phyloP scores from a whole-genome alignment of 345 rosid species.

The Salix caprea region DNA sequence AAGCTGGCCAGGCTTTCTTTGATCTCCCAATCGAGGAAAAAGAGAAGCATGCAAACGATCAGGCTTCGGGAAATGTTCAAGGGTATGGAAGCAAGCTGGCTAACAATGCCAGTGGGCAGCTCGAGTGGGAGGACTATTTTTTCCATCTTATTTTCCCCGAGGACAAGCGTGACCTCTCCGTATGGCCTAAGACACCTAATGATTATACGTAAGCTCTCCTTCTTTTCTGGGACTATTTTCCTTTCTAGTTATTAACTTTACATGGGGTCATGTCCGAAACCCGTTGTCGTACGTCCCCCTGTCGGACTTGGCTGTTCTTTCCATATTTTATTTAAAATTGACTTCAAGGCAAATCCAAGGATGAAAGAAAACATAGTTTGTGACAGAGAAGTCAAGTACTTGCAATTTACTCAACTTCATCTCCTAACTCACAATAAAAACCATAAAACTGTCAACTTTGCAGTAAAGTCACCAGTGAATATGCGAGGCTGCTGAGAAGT shows the following conservation, averaged over 20 bases:
- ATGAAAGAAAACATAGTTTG: neutral
- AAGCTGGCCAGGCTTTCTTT: conserved; percentile 60
- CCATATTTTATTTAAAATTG: neutral
- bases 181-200: conserved; percentile 77
- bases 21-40: conserved; percentile 69
- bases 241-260: neutral
- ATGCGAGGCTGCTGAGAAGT: conserved; percentile 66
- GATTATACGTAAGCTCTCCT: conserved; percentile 64
- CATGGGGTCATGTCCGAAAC: neutral
- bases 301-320: neutral
- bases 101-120: conserved; percentile 76
- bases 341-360: neutral
- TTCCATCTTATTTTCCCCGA: conserved; percentile 80
- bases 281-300: neutral
- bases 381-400: neutral
- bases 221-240: neutral
- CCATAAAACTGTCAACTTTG: neutral
- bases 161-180: conserved; percentile 67
- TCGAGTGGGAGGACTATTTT: conserved; percentile 96
- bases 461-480: conserved; percentile 74
- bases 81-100: conserved; percentile 97
- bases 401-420: neutral
- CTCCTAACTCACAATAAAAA: neutral
- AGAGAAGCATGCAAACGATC: conserved; percentile 84
- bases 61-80: conserved; percentile 71